These are phyloP conservation scores for Biancaea sappan DNA, from an alignment of 306 rosid species.

Conservation along the genomic window DNA sequence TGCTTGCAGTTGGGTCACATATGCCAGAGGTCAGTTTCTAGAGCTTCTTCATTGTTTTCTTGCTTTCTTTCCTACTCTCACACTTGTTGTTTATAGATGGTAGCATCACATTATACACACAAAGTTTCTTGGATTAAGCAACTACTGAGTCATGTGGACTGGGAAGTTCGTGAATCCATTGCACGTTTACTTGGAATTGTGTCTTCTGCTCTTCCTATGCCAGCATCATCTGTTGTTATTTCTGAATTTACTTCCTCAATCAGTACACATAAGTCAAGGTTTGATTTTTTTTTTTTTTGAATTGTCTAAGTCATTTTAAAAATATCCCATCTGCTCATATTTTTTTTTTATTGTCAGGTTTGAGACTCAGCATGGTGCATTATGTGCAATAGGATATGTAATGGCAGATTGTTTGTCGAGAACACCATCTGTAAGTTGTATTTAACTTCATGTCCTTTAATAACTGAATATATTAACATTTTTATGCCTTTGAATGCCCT, in stretches of 20 bases:
- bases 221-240: slow-evolving; percentile 54
- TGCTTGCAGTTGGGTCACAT: slow-evolving; percentile 76
- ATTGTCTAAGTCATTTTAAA: background rate
- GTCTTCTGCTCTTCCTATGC: slow-evolving; percentile 69
- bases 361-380: slow-evolving; percentile 88
- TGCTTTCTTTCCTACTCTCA: slow-evolving; percentile 36
- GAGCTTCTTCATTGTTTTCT: slow-evolving; percentile 36
- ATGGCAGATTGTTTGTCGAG: slow-evolving; percentile 77
- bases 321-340: slow-evolving; percentile 22
- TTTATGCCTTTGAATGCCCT: no score
- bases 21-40: slow-evolving; percentile 69
- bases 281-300: slow-evolving; percentile 23
- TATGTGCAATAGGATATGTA: slow-evolving; percentile 88
- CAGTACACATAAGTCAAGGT: slow-evolving; percentile 70
- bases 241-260: slow-evolving; percentile 65
- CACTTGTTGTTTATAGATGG: slow-evolving; percentile 58
- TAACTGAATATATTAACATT: slow-evolving; percentile 21
- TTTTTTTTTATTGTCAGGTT: slow-evolving; percentile 56
- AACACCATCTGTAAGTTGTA: slow-evolving; percentile 65
- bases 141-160: slow-evolving; percentile 77
- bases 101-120: slow-evolving; percentile 64
- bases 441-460: slow-evolving; percentile 19
- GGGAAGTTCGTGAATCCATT: slow-evolving; percentile 89
- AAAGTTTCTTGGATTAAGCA: slow-evolving; percentile 83
- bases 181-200: slow-evolving; percentile 94